Conservation (phyloP, 2,329 filamentous ascomycete species). For the Exophiala sp. region DNA sequence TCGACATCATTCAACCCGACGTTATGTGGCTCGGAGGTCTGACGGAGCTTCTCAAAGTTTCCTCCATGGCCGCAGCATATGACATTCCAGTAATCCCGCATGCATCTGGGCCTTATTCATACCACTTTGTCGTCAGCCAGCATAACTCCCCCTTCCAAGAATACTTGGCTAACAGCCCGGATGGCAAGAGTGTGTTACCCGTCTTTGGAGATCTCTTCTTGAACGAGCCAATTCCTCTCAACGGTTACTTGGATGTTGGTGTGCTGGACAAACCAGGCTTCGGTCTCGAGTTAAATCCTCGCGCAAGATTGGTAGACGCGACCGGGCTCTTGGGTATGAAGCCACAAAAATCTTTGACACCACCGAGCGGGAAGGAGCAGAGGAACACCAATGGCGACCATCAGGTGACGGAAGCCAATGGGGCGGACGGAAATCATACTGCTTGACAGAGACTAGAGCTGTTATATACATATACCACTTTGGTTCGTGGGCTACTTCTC, state of each 20-base stretch:
- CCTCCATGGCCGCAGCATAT: conserved; percentile 84
- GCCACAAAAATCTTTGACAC: conserved; percentile 45
- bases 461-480: too few relatives aligned
- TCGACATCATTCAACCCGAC: conserved; percentile 92
- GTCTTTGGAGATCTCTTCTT: conserved; percentile 88
- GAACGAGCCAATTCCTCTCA: conserved; percentile 80
- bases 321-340: conserved; percentile 64
- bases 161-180: conserved; percentile 86
- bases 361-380: conserved; percentile 24
- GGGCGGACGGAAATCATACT: neutral
- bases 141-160: conserved; percentile 93
- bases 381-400: conserved; percentile 6
- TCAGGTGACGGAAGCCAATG: neutral
- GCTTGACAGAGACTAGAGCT: too few relatives aligned
- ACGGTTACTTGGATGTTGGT: conserved; percentile 72
- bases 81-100: conserved; percentile 95
- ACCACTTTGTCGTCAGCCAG: conserved; percentile 92
- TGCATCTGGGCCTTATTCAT: conserved; percentile 87
- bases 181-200: conserved; percentile 81
- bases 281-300: conserved; percentile 77
- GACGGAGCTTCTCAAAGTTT: conserved; percentile 84
- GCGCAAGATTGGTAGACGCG: conserved; percentile 71
- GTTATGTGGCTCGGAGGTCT: conserved; percentile 96
- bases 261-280: conserved; percentile 87
- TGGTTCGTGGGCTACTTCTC: too few relatives aligned